Evolutionary conservation across 2,329 filamentous ascomycete species (phyloP).

Genomic region (Phialophora macrospora): DNA sequence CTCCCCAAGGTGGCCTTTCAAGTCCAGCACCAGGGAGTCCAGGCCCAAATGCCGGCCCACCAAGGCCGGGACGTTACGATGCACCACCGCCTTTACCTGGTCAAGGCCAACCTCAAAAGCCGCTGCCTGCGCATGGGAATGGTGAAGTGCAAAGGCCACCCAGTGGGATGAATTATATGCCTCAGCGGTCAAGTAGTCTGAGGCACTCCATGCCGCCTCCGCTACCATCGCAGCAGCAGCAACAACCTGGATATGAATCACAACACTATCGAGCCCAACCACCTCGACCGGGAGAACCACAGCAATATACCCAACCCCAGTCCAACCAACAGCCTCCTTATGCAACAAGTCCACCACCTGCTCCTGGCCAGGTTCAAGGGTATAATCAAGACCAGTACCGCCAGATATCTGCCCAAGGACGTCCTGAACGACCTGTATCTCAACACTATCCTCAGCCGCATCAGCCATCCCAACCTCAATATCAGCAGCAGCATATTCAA

Average conservation of each 20-base stretch:
- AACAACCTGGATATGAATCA: slow-evolving; percentile 28
- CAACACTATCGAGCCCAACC: slow-evolving; percentile 36
- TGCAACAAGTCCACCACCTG: slow-evolving; percentile 12
- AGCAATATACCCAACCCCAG: slow-evolving; percentile 23
- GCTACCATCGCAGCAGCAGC: slow-evolving; percentile 27
- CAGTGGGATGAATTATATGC: slow-evolving; percentile 43
- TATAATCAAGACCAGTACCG: slow-evolving; percentile 23
- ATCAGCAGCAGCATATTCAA: slow-evolving; percentile 24
- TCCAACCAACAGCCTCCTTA: slow-evolving; percentile 10
- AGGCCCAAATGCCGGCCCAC: not conserved
- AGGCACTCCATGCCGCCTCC: slow-evolving; percentile 31
- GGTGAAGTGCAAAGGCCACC: slow-evolving; percentile 38
- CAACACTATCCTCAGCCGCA: slow-evolving; percentile 29
- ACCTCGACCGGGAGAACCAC: slow-evolving; percentile 30
- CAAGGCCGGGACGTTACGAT: slow-evolving; percentile 36
- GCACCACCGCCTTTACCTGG: slow-evolving; percentile 38
- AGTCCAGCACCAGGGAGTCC: slow-evolving; percentile 15
- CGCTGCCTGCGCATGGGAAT: slow-evolving; percentile 35
- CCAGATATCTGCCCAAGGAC: slow-evolving; percentile 9
- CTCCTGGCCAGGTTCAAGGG: slow-evolving; percentile 12
- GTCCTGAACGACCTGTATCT: slow-evolving; percentile 11
- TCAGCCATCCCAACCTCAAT: slow-evolving; percentile 23
- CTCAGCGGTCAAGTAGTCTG: slow-evolving; percentile 42
- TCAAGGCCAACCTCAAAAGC: slow-evolving; percentile 11
- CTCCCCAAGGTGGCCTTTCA: slow-evolving; percentile 16